Conservation (phyloP, 768 basidiomycete species). For the Trametopsis cervina region DNA sequence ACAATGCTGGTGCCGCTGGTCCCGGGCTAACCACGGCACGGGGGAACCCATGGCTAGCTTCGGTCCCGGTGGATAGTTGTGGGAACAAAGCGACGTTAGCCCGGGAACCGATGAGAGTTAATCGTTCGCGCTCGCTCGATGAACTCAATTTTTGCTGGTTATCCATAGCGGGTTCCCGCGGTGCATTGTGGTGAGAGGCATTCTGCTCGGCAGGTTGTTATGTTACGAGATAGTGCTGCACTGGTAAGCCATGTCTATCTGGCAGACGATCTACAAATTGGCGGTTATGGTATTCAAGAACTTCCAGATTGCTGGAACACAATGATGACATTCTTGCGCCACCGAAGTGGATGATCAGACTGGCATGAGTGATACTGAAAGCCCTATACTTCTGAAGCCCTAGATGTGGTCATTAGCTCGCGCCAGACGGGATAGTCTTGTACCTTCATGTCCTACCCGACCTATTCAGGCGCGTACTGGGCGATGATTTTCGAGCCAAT, state of each 20-base stretch:
- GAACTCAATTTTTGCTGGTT: not conserved
- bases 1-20: not conserved
- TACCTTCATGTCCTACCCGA: no score
- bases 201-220: not conserved
- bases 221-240: not conserved
- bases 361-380: no score
- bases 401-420: no score
- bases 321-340: no score
- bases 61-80: slow-evolving; percentile 3
- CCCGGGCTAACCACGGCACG: slow-evolving; percentile 1
- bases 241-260: not conserved
- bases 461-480: no score
- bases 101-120: slow-evolving; percentile 7
- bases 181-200: not conserved
- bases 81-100: not conserved
- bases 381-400: no score
- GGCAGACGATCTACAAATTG: not conserved
- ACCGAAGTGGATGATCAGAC: no score
- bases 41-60: not conserved
- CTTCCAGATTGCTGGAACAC: no score
- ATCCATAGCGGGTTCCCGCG: not conserved
- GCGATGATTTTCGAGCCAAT: no score
- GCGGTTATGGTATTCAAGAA: no score
- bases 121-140: not conserved
- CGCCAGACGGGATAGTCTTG: no score